Percentiles rank a stretch among this genome's conserved stretches.
Conservation (phyloP, 2,329 filamentous ascomycete species). For the Trichoderma sp. region DNA sequence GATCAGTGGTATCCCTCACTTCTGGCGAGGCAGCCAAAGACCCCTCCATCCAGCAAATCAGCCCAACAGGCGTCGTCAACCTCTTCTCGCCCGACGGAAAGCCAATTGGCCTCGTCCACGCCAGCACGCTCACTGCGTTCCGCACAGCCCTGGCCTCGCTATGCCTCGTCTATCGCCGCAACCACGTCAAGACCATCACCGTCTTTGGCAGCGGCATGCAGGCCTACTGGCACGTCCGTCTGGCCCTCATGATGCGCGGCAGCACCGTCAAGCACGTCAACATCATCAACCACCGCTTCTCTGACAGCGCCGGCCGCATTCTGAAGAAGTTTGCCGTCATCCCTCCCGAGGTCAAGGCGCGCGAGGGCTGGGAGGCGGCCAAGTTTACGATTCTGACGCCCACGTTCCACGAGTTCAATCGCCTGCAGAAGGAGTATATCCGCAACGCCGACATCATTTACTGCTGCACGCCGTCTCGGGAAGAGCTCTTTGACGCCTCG, state of each 20-base stretch:
- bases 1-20: constrained; percentile 63
- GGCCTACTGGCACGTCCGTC: constrained; percentile 90
- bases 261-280: constrained; percentile 75
- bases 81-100: constrained; percentile 64
- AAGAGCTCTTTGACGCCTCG: constrained; percentile 72
- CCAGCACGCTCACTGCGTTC: constrained; percentile 75
- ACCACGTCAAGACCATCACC: constrained; percentile 71
- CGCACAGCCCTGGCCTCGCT: constrained; percentile 74
- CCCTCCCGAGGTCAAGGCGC: constrained; percentile 46
- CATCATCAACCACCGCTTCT: constrained; percentile 77
- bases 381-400: constrained; percentile 72
- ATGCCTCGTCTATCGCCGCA: constrained; percentile 65
- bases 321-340: constrained; percentile 52
- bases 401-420: constrained; percentile 65
- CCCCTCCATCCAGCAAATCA: constrained; percentile 40
- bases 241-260: constrained; percentile 74
- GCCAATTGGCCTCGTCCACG: constrained; percentile 69
- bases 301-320: constrained; percentile 55
- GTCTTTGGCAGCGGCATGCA: constrained; percentile 89
- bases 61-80: constrained; percentile 67
- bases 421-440: constrained; percentile 71
- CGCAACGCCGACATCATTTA: constrained; percentile 78
- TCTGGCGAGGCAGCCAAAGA: constrained; percentile 41
- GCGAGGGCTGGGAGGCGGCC: constrained; percentile 64
- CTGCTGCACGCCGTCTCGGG: constrained; percentile 77